Percentiles rank a stretch among this genome's conserved stretches.
Evolutionary conservation across 495 filamentous ascomycete genomes (phyloP).

Genomic region (Penicillium bialowiezense): DNA sequence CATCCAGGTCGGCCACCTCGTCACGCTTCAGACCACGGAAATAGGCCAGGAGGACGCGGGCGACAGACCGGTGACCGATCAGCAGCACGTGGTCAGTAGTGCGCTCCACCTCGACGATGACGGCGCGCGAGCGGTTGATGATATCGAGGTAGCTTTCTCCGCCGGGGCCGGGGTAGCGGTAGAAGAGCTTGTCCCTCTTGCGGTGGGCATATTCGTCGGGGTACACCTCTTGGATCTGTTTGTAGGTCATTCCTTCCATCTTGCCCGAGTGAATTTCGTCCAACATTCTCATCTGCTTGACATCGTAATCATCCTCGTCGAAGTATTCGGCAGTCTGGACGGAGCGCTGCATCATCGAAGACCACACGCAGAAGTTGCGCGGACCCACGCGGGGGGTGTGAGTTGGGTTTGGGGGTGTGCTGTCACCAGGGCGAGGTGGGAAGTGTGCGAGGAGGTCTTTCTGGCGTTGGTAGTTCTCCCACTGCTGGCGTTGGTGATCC

Average conservation of each 20-base stretch:
- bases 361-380: slow-evolving; percentile 98
- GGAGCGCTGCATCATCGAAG: slow-evolving; percentile 88
- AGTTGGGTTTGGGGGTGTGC: slow-evolving; percentile 91
- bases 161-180: slow-evolving; percentile 91
- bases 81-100: slow-evolving; percentile 94
- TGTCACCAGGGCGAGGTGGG: slow-evolving; percentile 82
- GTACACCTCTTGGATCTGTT: slow-evolving; percentile 72
- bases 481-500: slow-evolving; percentile 66
- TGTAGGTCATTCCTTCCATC: slow-evolving; percentile 94
- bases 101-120: slow-evolving; percentile 94
- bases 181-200: slow-evolving; percentile 78
- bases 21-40: slow-evolving; percentile 88
- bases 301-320: slow-evolving; percentile 94
- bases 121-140: slow-evolving; percentile 89
- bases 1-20: slow-evolving; percentile 87
- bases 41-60: slow-evolving; percentile 89
- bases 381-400: slow-evolving; percentile 54
- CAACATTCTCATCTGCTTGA: slow-evolving; percentile 97
- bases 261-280: slow-evolving; percentile 91
- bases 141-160: slow-evolving; percentile 96
- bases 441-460: slow-evolving; percentile 69
- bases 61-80: slow-evolving; percentile 85
- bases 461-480: slow-evolving; percentile 72
- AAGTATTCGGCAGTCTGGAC: slow-evolving; percentile 83
- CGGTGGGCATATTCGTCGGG: slow-evolving; percentile 76